Base-by-base conservation (phyloP, 768 basidiomycete species). In the Kondoa malvinella region DNA sequence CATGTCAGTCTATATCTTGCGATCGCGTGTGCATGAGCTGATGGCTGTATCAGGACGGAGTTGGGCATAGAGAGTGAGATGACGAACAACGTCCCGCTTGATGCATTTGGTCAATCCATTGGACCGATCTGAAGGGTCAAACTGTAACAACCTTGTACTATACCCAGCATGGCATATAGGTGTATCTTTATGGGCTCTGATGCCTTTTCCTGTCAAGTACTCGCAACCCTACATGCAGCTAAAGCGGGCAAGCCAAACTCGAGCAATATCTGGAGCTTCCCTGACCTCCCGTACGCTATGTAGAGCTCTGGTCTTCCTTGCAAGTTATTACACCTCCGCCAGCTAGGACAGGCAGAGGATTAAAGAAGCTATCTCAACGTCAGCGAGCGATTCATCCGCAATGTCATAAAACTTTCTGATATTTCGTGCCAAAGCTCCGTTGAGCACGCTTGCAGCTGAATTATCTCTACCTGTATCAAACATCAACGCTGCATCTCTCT, bases 111-210 rank as follows among this genome's bases (percentile, higher is more conserved):
- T 8, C 40, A 50, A 21, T 21, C 40, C 12, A 50, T 50, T 8
- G 40, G n/a, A n/a, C n/a, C n/a, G n/a, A n/a, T n/a, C n/a, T n/a
- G n/a, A n/a, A n/a, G n/a, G n/a, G n/a, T 50, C 21, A 21, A 8
- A 50, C 40, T 50, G 12, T 8, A 50, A 50, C 40, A 8, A 50
- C 21, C 12, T 50, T 50, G 40, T 50, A 50, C 21, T 50, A 50
- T 8, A 8, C 8, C 40, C 40, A 8, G 8, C 21, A 50, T 50
- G 40, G 21, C 40, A 8, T 50, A 50, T 50, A 8, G 40, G 12
- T 50, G 40, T 21, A 50, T 73, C 26, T 69, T 73, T 65, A 66
- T 71, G 16, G 72, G 72, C 61, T 67, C 72, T 1, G 72, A 73
- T 64, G 3, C 29, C 1, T 73, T 73, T 34, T 69, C 67, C 34